Conservation (phyloP, 179 eudicot species). For the Actinidia chinensis region DNA sequence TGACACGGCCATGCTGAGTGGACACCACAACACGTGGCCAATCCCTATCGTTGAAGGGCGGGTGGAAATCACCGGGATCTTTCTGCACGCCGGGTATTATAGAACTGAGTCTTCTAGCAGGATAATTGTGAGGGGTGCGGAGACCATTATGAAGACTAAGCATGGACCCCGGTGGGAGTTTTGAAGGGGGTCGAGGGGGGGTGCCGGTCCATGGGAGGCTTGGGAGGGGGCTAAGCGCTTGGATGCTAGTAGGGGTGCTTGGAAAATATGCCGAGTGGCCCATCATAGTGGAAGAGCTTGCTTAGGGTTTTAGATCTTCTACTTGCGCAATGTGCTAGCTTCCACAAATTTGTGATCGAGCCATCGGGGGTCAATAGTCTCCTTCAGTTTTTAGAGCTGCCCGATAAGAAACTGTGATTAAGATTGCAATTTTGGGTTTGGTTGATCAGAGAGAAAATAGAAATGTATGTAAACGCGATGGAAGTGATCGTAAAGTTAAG, state of each 20-base stretch:
- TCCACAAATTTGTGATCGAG: conserved; percentile 37
- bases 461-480: no score
- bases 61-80: conserved; percentile 15
- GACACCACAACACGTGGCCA: conserved; percentile 34
- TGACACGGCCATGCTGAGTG: conserved; percentile 37
- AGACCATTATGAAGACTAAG: conserved; percentile 28
- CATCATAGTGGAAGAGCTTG: conserved; percentile 32
- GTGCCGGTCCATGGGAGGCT: conserved; percentile 47
- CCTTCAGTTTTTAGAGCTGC: conserved; percentile 36
- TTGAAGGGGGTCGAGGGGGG: conserved; percentile 31
- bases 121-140: conserved; percentile 23
- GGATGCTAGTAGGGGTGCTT: conserved; percentile 33
- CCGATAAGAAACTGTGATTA: conserved; percentile 29
- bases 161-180: conserved; percentile 42
- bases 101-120: conserved; percentile 28
- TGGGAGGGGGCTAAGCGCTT: conserved; percentile 36
- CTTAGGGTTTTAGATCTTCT: conserved; percentile 36
- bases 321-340: conserved; percentile 40
- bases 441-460: no score
- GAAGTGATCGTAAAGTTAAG: no score
- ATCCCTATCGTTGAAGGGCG: conserved; percentile 41
- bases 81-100: conserved; percentile 38
- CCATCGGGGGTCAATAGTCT: conserved; percentile 25
- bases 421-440: not conserved
- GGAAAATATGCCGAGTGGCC: conserved; percentile 36